These are phyloP conservation scores for Fusarium irregulare DNA, from an alignment of 2,329 filamentous ascomycete genomes.

Conservation along the genomic window DNA sequence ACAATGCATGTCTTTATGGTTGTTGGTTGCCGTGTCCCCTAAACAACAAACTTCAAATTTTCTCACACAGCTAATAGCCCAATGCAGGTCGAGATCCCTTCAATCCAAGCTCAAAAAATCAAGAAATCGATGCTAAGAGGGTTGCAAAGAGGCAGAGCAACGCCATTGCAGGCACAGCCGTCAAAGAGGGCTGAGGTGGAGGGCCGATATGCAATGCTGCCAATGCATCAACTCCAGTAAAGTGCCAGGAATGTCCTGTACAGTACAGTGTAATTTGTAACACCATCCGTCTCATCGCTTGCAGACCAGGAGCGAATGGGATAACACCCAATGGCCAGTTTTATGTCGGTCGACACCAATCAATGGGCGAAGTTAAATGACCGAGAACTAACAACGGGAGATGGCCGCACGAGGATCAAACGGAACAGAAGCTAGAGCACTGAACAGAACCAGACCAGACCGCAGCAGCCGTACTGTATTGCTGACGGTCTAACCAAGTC, in stretches of 20 bases:
- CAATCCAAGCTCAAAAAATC: neutral
- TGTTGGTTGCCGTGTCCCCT: conserved; percentile 3
- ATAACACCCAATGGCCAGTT: conserved; percentile 1
- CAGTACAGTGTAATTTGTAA: neutral
- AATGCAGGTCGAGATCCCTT: neutral
- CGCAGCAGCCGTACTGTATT: conserved; percentile 9
- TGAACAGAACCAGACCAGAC: conserved; percentile 2
- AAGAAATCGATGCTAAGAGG: neutral
- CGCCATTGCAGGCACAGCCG: conserved; percentile 44
- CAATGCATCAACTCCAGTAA: conserved; percentile 30
- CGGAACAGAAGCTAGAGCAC: conserved; percentile 10
- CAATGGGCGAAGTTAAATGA: conserved; percentile 4
- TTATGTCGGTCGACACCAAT: conserved; percentile 17
- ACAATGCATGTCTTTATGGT: neutral
- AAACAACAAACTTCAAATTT: neutral
- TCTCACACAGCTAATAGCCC: neutral
- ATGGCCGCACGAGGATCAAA: conserved; percentile 29
- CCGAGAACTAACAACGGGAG: conserved; percentile 9
- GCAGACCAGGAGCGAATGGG: conserved; percentile 16
- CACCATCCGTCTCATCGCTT: conserved; percentile 19
- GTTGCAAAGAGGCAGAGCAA: conserved; percentile 40
- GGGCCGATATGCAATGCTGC: conserved; percentile 41
- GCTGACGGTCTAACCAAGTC: conserved; percentile 29
- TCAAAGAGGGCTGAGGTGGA: conserved; percentile 47
- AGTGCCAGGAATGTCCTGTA: neutral